Evolutionary conservation across 2,329 filamentous ascomycete genomes (phyloP), one percentile per base, ranked within the genome.

Genomic region (Truncatella angustata): DNA sequence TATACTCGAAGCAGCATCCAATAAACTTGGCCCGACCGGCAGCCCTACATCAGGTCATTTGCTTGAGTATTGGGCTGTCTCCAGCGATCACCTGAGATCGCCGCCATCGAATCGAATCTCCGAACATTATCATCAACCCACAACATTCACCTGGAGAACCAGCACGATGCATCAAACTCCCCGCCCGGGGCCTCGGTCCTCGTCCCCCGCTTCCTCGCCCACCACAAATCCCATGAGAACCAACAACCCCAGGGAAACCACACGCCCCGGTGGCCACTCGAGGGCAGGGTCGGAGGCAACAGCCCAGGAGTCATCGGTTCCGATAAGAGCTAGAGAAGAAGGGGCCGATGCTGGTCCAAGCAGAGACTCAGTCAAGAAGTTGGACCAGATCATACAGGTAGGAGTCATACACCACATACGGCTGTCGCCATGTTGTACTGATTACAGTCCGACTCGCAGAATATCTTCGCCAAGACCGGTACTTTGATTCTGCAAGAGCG

Each of bases 321-420:
- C 78, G 60, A 77, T 79, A 54, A 78, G 81, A 53, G 75, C 81
- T 24, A 73, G 70, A 56, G 71, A 74, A 26, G 73, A 70, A 43
- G 69, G 70, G 51, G 65, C 69, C 40, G 66, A 74, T 39, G 70
- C 63, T 23, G 74, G 77, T 23, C 81, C 82, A 43, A 83, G 80
- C 50, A 80, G 78, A 61, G 89, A 93, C 59, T 83, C 85, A 4
- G 73, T 87, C 67, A 84, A 81, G 72, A 94, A 94, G 75, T 78
- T 97, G 60, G 94, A 95, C 69, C 91, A 96, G 73, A 94, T 97
- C 65, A 86, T 97, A 63, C 90, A 94, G 81, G 91, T 95, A 44
- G n/a, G 40, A 44, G 9, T 14, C 40, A 26, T 26, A n/a, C 20
- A 44, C 24, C 12, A 14, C 40, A 5, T n/a, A 12, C 48, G 48